A percentile compares a stretch with the other conserved stretches of the same genome.
Conservation (phyloP, 1,284 basidiomycete genomes). For the Coriolopsis trogii region DNA sequence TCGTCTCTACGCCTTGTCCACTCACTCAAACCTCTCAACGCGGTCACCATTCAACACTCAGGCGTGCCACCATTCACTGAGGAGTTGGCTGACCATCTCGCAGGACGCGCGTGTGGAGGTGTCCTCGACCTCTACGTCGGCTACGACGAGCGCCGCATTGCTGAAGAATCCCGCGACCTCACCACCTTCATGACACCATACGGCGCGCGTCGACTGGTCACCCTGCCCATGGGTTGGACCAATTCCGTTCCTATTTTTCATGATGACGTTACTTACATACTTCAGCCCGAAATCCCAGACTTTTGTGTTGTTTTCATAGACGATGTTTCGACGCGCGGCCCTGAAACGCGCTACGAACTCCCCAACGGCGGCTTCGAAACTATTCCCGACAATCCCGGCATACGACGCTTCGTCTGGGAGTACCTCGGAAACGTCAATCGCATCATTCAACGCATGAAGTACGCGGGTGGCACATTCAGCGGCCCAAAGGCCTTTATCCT, state of each 20-base stretch:
- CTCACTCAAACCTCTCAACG: conserved; percentile 37
- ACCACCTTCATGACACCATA: conserved; percentile 24
- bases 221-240: conserved; percentile 43
- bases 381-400: conserved; percentile 34
- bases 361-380: conserved; percentile 26
- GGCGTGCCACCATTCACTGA: conserved; percentile 32
- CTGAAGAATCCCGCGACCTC: conserved; percentile 31
- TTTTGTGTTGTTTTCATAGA: conserved; percentile 36
- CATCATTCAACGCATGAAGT: conserved; percentile 33
- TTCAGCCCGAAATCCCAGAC: conserved; percentile 40
- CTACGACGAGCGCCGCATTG: conserved; percentile 27
- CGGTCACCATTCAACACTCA: conserved; percentile 36
- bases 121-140: conserved; percentile 31
- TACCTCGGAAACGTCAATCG: conserved; percentile 33
- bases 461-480: conserved; percentile 30
- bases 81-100: conserved; percentile 32
- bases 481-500: conserved; percentile 22
- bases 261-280: conserved; percentile 37
- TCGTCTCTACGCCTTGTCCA: conserved; percentile 38
- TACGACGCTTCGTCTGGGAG: conserved; percentile 38
- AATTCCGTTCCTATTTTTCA: conserved; percentile 43
- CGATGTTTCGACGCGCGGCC: conserved; percentile 32
- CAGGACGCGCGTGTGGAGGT: conserved; percentile 25
- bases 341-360: conserved; percentile 23
- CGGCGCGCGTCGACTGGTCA: conserved; percentile 28